phyloP scores from a whole-genome alignment of 2,329 filamentous ascomycete genomes.

The Penicillium expansum region DNA sequence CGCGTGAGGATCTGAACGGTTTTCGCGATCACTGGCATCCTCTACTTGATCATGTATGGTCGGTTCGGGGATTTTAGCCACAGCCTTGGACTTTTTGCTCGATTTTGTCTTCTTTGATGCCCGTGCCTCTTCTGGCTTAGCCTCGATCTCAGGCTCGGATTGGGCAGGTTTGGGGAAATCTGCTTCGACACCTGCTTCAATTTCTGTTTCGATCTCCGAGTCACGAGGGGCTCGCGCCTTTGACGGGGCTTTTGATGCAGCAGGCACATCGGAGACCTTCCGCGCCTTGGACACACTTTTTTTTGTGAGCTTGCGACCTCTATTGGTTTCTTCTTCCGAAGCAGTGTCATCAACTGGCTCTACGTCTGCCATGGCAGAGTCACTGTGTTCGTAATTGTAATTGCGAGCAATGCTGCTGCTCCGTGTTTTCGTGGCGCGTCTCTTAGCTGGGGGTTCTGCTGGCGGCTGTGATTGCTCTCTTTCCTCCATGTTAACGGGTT shows the following conservation, averaged over 20 bases:
- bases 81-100: constrained; percentile 30
- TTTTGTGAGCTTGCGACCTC: constrained; percentile 42
- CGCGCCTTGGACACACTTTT: constrained; percentile 46
- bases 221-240: constrained; percentile 55
- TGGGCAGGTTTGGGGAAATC: constrained; percentile 54
- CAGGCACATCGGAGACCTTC: constrained; percentile 50
- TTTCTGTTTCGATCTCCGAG: constrained; percentile 63
- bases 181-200: constrained; percentile 63
- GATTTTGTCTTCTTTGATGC: constrained; percentile 30
- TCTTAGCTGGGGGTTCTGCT: constrained; percentile 53
- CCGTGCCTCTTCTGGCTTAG: constrained; percentile 28
- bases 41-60: constrained; percentile 8
- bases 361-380: constrained; percentile 41
- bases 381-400: constrained; percentile 27
- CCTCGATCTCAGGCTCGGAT: constrained; percentile 23
- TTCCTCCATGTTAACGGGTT: constrained; percentile 13
- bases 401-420: constrained; percentile 47
- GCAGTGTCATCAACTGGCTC: constrained; percentile 19
- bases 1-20: constrained; percentile 2
- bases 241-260: constrained; percentile 48
- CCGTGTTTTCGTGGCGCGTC: constrained; percentile 54
- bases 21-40: constrained; percentile 10
- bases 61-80: constrained; percentile 9
- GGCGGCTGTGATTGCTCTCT: constrained; percentile 20
- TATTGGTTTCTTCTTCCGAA: constrained; percentile 43